These are phyloP conservation scores for Poteriospumella lacustris DNA, from an alignment of 108 stramenopile species.

Conservation along the genomic window DNA sequence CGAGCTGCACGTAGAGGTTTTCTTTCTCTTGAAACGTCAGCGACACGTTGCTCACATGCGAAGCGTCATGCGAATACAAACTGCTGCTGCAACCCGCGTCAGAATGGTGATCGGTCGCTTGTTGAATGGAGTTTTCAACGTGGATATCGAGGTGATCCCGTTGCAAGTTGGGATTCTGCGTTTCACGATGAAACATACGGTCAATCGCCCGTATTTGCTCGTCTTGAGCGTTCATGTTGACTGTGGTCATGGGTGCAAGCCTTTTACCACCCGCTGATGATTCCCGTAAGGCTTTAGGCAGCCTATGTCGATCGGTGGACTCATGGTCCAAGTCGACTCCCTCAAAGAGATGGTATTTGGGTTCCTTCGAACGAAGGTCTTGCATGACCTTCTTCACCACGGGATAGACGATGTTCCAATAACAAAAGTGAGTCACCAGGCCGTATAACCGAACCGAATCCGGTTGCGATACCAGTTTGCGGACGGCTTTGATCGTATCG, in stretches of 20 bases:
- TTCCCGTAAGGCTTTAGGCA: background rate
- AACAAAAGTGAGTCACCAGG: background rate
- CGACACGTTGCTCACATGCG: background rate
- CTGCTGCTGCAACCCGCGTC: too few relatives aligned
- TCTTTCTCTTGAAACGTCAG: background rate
- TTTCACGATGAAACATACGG: too few relatives aligned
- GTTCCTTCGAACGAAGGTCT: background rate
- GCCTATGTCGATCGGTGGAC: background rate
- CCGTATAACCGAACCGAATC: background rate
- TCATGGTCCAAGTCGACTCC: background rate
- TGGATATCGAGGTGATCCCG: too few relatives aligned
- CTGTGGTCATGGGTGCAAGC: too few relatives aligned
- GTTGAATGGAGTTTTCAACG: too few relatives aligned
- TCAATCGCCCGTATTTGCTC: too few relatives aligned
- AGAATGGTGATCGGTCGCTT: too few relatives aligned
- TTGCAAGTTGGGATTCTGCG: too few relatives aligned
- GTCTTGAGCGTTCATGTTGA: too few relatives aligned
- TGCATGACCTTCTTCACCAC: background rate
- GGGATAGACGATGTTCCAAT: constrained; percentile 15
- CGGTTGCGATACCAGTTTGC: background rate
- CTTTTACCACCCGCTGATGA: too few relatives aligned
- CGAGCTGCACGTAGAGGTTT: background rate
- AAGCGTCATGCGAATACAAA: too few relatives aligned
- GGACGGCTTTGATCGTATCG: background rate
- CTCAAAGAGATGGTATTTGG: background rate